Base-by-base conservation (phyloP, 768 basidiomycete genomes). In the Nidula microcarpa region DNA sequence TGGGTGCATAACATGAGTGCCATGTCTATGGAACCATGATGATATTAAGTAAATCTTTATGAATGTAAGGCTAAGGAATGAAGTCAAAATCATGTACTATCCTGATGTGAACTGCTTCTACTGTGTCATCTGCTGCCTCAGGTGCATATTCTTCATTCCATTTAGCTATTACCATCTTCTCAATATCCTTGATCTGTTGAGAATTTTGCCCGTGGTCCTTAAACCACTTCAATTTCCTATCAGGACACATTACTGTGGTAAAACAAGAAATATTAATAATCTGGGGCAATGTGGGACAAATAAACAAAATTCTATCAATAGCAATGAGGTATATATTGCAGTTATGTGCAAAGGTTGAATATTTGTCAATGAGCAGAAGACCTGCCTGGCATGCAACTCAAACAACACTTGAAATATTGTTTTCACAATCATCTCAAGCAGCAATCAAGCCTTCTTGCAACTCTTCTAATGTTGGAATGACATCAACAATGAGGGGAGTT, bases 231-330 rank as follows among this genome's bases (percentile, higher is more conserved):
- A 43, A 17, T 49, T 47, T 49, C 9, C 32, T 13, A 54, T 54
- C 33, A 49, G 53, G 39, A 14, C 67, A 65, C 64, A 68, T 62
- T 10, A 62, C 67, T 66, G 37, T 46, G 10, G 18, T 32, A 13
- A 44, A 39, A 30, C 30, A 48, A 16, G 39, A 11, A 23, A 36
- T 9, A 11, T 14, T 35, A 46, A 37, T 47, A 57, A 44, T 61
- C 58, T 41, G 65, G n/a, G n/a, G n/a, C n/a, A 60, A 5, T 56
- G 49, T 13, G n/a, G n/a, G n/a, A n/a, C n/a, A 62, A 34, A 17
- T 4, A 55, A 32, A 53, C 49, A 37, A 49, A 50, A 16, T 53
- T 43, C n/a, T 54, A 58, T 58, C 60, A 55, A 62, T 60, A 9
- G 58, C 51, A 55, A 62, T 53, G 8, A 57, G 9, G 50, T 62